phyloP scores from a whole-genome alignment of 768 basidiomycete genomes.

The Pilatotrama ljubarskyi region DNA sequence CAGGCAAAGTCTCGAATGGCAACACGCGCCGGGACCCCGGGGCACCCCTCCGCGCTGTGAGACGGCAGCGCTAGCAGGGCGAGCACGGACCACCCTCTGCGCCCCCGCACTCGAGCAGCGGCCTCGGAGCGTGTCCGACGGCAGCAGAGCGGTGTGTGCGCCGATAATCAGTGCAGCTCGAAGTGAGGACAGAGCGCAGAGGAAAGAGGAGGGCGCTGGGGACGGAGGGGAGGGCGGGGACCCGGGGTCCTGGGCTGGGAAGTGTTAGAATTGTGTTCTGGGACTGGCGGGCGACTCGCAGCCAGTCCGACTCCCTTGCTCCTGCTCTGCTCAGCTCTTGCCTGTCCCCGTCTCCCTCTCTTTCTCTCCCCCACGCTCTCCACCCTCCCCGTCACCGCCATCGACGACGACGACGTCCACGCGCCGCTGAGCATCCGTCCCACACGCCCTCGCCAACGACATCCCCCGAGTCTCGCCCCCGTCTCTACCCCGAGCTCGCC shows the following conservation, averaged over 20 bases:
- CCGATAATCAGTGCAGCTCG: background rate
- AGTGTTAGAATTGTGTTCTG: slow-evolving; percentile 19
- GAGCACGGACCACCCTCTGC: slow-evolving; percentile 24
- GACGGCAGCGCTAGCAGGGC: slow-evolving; percentile 1
- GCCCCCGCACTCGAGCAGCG: background rate
- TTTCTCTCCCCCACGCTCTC: slow-evolving; percentile 8
- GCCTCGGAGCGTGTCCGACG: background rate
- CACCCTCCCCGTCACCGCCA: slow-evolving; percentile 2
- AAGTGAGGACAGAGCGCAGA: background rate
- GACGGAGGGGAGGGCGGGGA: background rate
- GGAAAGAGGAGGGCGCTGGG: background rate
- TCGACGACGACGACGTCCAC: slow-evolving; percentile 15
- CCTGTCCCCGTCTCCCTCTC: slow-evolving; percentile 1
- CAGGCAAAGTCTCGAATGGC: slow-evolving; percentile 23
- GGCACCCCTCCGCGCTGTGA: background rate
- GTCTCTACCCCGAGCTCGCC: slow-evolving; percentile 8
- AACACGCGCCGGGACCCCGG: slow-evolving; percentile 27
- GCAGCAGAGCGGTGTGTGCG: background rate
- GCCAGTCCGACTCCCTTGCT: background rate
- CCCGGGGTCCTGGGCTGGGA: slow-evolving; percentile 5
- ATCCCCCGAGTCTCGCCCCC: slow-evolving; percentile 7
- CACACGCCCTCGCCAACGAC: background rate
- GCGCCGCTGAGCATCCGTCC: slow-evolving; percentile 15
- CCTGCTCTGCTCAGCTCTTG: background rate
- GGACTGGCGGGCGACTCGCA: slow-evolving; percentile 1